Base-by-base conservation (phyloP, 306 rosid genomes). In the Quercus variabilis region DNA sequence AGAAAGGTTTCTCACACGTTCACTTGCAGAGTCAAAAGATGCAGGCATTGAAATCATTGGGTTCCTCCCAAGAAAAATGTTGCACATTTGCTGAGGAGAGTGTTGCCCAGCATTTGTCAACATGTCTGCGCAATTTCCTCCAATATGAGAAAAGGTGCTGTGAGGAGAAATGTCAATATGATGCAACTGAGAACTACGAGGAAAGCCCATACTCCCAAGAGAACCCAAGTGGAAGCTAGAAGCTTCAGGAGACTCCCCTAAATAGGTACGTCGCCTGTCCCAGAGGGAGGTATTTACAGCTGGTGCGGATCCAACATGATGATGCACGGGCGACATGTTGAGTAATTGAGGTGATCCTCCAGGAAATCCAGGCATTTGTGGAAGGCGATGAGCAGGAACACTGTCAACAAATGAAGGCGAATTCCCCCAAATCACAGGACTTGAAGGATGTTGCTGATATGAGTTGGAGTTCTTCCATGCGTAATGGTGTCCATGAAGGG, bases 221-320 rank as follows among this genome's bases (percentile, higher is more conserved):
- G 97, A 92, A 55, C 93, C 93, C 75, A 87, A 52, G 81, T 82
- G 89, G 75, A 87, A 86, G 74, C 90, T 87, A 77, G 95, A 86
- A 71, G 86, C 81, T 38, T 89, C 95, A 76, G 95, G 90, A 79
- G 97, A 90, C 83, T 87, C 92, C 76, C 87, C 88, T 81, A 83
- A 76, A 89, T 80, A 92, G 74, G 91, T 81, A 73, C 75, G 86
- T 30, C 79, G 90, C 75, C 89, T 87, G 71, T 90, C 95, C 97
- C 97, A 92, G 9, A 87, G 89, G 15, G 95, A 90, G 77, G 89
- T 90, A 5, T 92, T 90, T 71, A 90, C 86, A 68, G 86, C 90
- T 1, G 97, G 97, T 54, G 97, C 97, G 58, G 95, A 92, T 75
- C 97, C 97, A 76, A 90, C 92, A 69, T 87, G 97, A 64, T 85